Evolutionary conservation across 345 rosid genomes (phyloP), one percentile per base, ranked within the genome.

Genomic region (Clausena lansium): DNA sequence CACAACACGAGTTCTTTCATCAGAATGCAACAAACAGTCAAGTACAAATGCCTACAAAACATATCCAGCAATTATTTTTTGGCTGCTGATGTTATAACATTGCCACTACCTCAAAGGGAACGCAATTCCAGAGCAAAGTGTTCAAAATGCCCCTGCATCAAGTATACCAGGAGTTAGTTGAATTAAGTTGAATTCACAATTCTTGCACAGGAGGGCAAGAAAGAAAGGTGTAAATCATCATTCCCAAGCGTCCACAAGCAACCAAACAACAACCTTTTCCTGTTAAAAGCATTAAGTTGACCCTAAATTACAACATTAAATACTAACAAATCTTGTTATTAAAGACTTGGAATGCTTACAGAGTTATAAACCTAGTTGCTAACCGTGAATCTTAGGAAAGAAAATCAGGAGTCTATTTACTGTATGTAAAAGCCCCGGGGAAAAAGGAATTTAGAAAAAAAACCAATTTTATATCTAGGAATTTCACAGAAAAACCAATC

Each of bases 141-240:
- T 20, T 59, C 13, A 25, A 57, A 32, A 65, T 24, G 72, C 67
- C 66, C 82, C 86, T 81, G 83, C 15, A 62, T 15, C 63, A 67
- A 54, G 61, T 64, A 27, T 65, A 81, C 5, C 33, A 69, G 50
- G 20, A 60, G 38, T 77, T 17, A 71, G 77, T 5, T 6, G 13
- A 45, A 47, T 41, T 33, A 38, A 65, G 2, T 36, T 70, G 13
- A 65, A 61, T 55, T 59, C 64, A n/a, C 62, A 55, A 35, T 61
- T 59, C 6, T 36, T 25, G 55, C 65, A 57, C 2, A 35, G 17
- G 13, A 3, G 54, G 41, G 25, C 19, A 0, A 9, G 8, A 7
- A 57, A 35, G 33, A 24, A 27, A 63, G 11, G 67, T 1, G 27
- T 11, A 25, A 62, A 27, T 10, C 77, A 61, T 74, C 61, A 52